Percentiles rank a stretch among this genome's conserved stretches.
phyloP scores from a whole-genome alignment of 208 protist species.

The Tritrichomonas musculus region DNA sequence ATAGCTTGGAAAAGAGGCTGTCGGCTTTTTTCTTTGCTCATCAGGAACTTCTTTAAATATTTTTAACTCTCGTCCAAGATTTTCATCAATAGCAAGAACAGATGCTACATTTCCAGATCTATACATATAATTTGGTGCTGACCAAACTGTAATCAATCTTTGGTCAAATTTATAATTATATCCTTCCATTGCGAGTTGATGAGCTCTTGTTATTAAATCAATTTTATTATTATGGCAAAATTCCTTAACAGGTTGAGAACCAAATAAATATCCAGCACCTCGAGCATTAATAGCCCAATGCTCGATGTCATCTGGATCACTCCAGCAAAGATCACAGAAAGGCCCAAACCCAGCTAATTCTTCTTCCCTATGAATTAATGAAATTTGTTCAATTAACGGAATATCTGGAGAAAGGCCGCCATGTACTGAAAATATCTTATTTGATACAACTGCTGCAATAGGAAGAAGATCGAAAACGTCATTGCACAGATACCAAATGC shows the following conservation, averaged over 20 bases:
- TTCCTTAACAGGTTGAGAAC: conserved; percentile 61
- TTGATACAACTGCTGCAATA: neutral
- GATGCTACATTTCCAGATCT: conserved; percentile 69
- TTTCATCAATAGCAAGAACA: conserved; percentile 56
- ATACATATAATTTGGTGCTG: too few species aligned
- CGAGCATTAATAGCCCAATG: conserved; percentile 89
- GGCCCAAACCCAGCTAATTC: neutral
- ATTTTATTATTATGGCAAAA: conserved; percentile 84
- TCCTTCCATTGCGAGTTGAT: conserved; percentile 60
- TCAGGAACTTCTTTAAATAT: conserved; percentile 95
- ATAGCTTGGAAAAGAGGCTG: too few species aligned
- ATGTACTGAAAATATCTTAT: neutral
- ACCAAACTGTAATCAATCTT: conserved; percentile 68
- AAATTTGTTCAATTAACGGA: neutral
- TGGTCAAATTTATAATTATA: conserved; percentile 61
- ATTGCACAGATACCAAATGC: neutral
- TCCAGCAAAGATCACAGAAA: neutral
- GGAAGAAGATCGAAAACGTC: neutral
- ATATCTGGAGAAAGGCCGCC: neutral
- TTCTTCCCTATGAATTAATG: neutral
- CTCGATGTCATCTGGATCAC: conserved; percentile 54
- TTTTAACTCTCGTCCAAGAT: conserved; percentile 53
- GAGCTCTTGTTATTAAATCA: conserved; percentile 69
- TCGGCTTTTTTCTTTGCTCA: conserved; percentile 45
- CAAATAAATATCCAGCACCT: conserved; percentile 98